Evolutionary conservation across 306 rosid genomes (phyloP).

Genomic region (Cicer chorassanicum): DNA sequence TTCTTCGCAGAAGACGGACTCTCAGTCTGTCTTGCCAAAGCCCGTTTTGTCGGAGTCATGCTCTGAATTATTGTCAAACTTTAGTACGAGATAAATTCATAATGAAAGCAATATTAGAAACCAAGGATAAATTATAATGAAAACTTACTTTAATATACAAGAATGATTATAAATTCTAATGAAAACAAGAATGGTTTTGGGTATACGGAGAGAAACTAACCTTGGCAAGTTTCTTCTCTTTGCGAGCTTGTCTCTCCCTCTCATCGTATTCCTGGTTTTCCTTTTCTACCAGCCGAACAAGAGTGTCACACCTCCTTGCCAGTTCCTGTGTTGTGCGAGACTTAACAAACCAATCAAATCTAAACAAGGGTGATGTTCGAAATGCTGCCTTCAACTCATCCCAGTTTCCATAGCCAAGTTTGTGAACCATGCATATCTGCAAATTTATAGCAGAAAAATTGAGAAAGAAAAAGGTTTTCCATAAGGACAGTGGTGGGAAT

Average conservation of each 20-base stretch:
- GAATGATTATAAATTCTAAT: too few species aligned
- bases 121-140: neutral
- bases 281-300: constrained; percentile 93
- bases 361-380: constrained; percentile 94
- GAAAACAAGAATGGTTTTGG: neutral
- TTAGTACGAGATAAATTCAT: constrained; percentile 5
- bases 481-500: constrained; percentile 17
- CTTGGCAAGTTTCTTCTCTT: constrained; percentile 98
- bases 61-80: constrained; percentile 57
- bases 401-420: constrained; percentile 99
- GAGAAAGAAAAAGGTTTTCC: neutral
- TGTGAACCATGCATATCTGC: constrained; percentile 98
- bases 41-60: constrained; percentile 88
- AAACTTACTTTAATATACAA: too few species aligned
- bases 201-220: constrained; percentile 47
- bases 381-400: constrained; percentile 98
- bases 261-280: constrained; percentile 98
- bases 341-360: constrained; percentile 99
- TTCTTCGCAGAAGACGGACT: constrained; percentile 70
- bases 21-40: constrained; percentile 79
- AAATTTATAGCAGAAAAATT: constrained; percentile 17
- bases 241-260: constrained; percentile 99
- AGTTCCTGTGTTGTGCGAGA: constrained; percentile 99
- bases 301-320: constrained; percentile 97
- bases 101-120: constrained; percentile 1